Base-by-base conservation (phyloP, 2,329 filamentous ascomycete genomes). In the Trichoderma sp. region DNA sequence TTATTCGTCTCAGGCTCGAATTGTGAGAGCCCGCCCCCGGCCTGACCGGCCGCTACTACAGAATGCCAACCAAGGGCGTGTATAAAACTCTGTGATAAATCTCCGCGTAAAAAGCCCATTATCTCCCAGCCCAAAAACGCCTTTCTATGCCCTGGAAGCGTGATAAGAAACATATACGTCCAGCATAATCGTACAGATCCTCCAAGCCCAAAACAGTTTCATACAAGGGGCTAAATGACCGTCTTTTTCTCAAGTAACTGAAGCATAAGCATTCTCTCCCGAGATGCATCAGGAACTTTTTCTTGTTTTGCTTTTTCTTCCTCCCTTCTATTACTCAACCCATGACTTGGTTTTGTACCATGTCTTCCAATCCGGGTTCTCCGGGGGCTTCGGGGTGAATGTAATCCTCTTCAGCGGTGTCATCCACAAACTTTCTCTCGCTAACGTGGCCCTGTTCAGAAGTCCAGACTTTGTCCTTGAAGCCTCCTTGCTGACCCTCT, bases 391-490 rank as follows among this genome's bases (percentile, higher is more conserved):
- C 32, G 32, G 91, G 89, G 70, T 92, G 86, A 70, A 96, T 89
- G 63, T 92, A 81, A 80, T 97, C 93, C 77, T 93, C 90, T 32
- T 84, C 82, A 6, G 81, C 86, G 13, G 84, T 83, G 59, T 92
- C 90, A 69, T 93, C 89, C 61, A 95, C 89, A 81, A 97, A 97
- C 77, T 92, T 95, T 74, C 94, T 86, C 79, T 97, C 93, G 76
- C 93, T 97, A 60, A 97, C 89, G 78, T 97, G 93, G 68, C 87
- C 83, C 5, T 73, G 68, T 13, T 85, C 87, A 3, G 93, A 87
- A 21, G 90, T 94, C 95, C 95, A 98, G 32, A 96, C 93, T 82
- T 97, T 97, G 79, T 96, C 93, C 70, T 90, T 87, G 80, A 94
- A 95, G 16, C 87, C 88, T 61, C 92, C 93, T 74, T 92, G 89